Base-by-base conservation (phyloP, 768 basidiomycete species). In the Crucibulum laeve region DNA sequence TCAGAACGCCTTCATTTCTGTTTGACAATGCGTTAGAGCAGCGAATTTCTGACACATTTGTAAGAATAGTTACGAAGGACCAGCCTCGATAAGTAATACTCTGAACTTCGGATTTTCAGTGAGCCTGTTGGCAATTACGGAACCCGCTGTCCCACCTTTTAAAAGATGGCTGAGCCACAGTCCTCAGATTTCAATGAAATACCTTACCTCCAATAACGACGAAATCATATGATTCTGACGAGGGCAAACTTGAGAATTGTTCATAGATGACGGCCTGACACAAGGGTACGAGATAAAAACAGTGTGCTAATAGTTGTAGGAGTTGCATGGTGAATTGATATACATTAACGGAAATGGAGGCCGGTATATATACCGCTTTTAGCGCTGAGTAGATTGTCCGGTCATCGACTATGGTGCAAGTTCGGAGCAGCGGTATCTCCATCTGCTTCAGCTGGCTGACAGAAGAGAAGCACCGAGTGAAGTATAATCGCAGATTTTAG, bases 11-110 rank as follows among this genome's bases (percentile, higher is more conserved):
- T 14, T 51, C 34, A 30, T 58, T 46, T 6, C 58, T 61, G 43
- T 33, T 23, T 19, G 26, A 4, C 23, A 4, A 32, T 23, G 32
- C 22, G 4, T 21, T 18, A 24, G 25, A 13, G 26, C 14, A 14
- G 19, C 14, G 4, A 32, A 13, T 32, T 4, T 32, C 11, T 17
- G 13, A 33, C n/a, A 13, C 3, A 15, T 28, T 25, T 15, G 22
- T 15, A 23, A 22, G 6, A 26, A 11, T 25, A 18, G 50, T 18
- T 46, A 65, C 64, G 51, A 53, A 18, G 50, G 46, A 2, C 64
- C 63, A 2, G 61, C 61, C 53, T 66, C 64, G 5, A 66, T 39
- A 18, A 66, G 51, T 1, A 66, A 49, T 10, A 66, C 59, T 3
- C 40, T 44, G 22, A 54, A 46, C 1, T 40, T 32, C 0, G 57